A percentile compares a stretch with the other conserved stretches of the same genome.
Conservation (phyloP, 306 rosid species). For the Corylus heterophylla region DNA sequence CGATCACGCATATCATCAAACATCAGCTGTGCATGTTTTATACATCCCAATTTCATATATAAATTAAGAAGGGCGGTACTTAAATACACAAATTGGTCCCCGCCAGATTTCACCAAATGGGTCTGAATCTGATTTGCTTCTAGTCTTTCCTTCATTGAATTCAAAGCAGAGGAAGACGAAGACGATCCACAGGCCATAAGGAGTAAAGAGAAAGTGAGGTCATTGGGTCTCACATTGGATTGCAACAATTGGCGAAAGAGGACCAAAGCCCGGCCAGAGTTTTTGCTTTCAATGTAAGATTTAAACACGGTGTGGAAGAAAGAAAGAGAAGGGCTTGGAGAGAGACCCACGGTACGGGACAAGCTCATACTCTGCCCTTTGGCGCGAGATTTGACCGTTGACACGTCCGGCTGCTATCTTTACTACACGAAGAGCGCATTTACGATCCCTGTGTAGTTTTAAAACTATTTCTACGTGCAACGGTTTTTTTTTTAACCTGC, state of each 20-base stretch:
- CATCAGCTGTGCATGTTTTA: constrained; percentile 45
- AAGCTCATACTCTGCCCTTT: constrained; percentile 39
- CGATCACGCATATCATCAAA: constrained; percentile 61
- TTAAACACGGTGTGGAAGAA: constrained; percentile 50
- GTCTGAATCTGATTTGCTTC: constrained; percentile 59
- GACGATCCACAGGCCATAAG: constrained; percentile 53
- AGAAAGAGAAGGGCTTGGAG: constrained; percentile 33
- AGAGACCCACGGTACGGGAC: constrained; percentile 29
- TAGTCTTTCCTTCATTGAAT: constrained; percentile 7
- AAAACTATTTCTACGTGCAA: no score
- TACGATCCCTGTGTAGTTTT: neutral
- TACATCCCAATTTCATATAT: constrained; percentile 53
- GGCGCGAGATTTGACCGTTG: constrained; percentile 15
- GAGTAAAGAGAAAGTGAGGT: constrained; percentile 60
- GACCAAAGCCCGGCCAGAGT: constrained; percentile 22
- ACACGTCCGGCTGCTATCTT: neutral
- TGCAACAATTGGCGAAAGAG: constrained; percentile 50
- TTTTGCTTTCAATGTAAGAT: constrained; percentile 26
- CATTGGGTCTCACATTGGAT: constrained; percentile 36
- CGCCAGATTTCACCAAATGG: constrained; percentile 48
- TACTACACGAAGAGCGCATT: neutral
- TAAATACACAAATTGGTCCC: constrained; percentile 45
- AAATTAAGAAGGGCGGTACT: constrained; percentile 61
- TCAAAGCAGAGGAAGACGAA: constrained; percentile 12
- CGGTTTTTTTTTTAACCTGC: no score